Conservation (phyloP, 139 green algal genomes). For the Tetraselmis chui region DNA sequence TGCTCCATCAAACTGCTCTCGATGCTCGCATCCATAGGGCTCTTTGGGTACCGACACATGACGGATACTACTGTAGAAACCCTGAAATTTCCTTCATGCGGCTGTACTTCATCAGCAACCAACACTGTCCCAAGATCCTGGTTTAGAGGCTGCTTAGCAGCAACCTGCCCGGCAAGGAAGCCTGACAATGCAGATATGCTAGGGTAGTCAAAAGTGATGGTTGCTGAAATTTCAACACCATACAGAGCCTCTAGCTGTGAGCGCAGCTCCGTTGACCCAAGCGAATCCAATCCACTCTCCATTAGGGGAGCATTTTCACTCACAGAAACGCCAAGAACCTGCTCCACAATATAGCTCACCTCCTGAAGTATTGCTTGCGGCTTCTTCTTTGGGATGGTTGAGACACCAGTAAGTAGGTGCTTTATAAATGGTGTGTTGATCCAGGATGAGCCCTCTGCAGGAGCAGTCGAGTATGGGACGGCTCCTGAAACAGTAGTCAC, state of each 20-base stretch:
- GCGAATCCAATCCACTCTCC: slow-evolving; percentile 62
- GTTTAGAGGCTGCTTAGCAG: too few species aligned
- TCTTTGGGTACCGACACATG: not conserved
- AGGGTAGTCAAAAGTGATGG: slow-evolving; percentile 34
- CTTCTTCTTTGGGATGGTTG: too few species aligned
- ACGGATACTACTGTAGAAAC: not conserved
- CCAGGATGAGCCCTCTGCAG: too few species aligned
- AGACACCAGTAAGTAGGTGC: too few species aligned
- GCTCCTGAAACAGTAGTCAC: not conserved
- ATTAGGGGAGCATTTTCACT: slow-evolving; percentile 50
- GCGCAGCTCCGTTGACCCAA: slow-evolving; percentile 52
- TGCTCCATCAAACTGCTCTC: not conserved
- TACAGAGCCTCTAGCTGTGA: not conserved
- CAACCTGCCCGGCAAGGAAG: not conserved
- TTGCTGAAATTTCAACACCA: slow-evolving; percentile 16
- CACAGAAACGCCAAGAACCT: slow-evolving; percentile 15
- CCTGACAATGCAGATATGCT: slow-evolving; percentile 12
- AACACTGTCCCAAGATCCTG: too few species aligned
- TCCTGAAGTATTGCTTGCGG: not conserved
- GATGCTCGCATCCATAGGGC: not conserved
- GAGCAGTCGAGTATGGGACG: too few species aligned
- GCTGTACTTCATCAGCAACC: too few species aligned
- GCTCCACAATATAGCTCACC: not conserved
- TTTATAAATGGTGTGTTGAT: too few species aligned
- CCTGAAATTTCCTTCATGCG: too few species aligned